Percentiles rank a stretch among this genome's conserved stretches.
These are phyloP conservation scores for Paramyrothecium roridum DNA, from an alignment of 2,329 filamentous ascomycete genomes.

Conservation along the genomic window DNA sequence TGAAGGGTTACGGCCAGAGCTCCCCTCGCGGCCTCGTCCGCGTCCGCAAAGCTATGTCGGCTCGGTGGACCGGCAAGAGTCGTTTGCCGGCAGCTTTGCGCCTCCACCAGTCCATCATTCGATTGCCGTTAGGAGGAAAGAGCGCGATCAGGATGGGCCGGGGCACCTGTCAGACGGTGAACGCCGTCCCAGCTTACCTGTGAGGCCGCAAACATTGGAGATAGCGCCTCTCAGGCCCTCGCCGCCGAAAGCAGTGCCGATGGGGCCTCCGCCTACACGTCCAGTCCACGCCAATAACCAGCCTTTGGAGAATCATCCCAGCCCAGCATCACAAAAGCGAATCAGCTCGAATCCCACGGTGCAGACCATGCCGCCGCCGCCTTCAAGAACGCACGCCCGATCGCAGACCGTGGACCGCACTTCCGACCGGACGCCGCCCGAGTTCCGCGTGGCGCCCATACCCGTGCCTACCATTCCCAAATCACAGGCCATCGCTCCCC, in stretches of 20 bases:
- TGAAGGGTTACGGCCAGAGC: constrained; percentile 45
- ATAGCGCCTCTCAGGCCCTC: constrained; percentile 10
- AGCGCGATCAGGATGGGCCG: constrained; percentile 39
- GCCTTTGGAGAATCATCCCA: constrained; percentile 10
- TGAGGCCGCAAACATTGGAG: constrained; percentile 37
- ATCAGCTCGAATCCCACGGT: constrained; percentile 25
- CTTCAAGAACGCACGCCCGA: constrained; percentile 24
- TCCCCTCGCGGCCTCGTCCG: constrained; percentile 50
- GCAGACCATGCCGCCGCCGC: constrained; percentile 25
- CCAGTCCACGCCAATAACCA: constrained; percentile 23
- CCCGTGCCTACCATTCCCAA: constrained; percentile 11
- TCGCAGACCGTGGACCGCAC: constrained; percentile 32
- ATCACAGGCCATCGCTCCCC: constrained; percentile 12
- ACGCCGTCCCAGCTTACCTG: constrained; percentile 44
- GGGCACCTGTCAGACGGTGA: constrained; percentile 36
- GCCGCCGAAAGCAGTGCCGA: constrained; percentile 10
- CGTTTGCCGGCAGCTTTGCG: constrained; percentile 34
- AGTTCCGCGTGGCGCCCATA: constrained; percentile 18
- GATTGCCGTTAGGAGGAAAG: constrained; percentile 38
- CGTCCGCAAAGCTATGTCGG: constrained; percentile 36
- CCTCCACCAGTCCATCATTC: constrained; percentile 52
- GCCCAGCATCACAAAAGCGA: constrained; percentile 22
- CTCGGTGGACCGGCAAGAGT: constrained; percentile 12
- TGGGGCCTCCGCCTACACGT: constrained; percentile 37
- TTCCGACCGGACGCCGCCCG: constrained; percentile 18